Percentiles rank a stretch among this genome's conserved stretches.
Evolutionary conservation across 257 asterid genomes (phyloP).

Genomic region (Orobanche coerulescens): DNA sequence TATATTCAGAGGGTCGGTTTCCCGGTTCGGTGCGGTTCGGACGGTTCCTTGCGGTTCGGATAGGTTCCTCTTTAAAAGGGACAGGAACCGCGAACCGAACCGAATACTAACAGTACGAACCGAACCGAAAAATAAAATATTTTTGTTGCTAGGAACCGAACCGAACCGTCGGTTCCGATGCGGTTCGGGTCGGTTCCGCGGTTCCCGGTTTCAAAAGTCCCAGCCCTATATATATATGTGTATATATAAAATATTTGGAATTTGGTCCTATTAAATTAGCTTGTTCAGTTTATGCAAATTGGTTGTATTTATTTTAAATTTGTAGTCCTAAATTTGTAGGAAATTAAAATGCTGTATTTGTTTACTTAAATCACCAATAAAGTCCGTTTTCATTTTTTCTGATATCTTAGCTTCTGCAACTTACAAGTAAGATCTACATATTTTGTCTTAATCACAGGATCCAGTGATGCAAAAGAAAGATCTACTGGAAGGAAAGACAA

Average conservation of each 20-base stretch:
- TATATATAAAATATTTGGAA: background rate
- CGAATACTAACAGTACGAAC: too few species aligned
- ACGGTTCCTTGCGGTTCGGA: too few species aligned
- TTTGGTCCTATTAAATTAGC: background rate
- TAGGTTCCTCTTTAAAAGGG: too few species aligned
- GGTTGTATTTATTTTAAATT: slow-evolving; percentile 4
- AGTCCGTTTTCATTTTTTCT: background rate
- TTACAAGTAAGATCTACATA: slow-evolving; percentile 14
- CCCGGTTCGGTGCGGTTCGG: too few species aligned
- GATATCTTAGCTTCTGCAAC: slow-evolving; percentile 2
- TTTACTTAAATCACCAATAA: slow-evolving; percentile 2
- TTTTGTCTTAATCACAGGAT: slow-evolving; percentile 31
- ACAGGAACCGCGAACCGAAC: too few species aligned
- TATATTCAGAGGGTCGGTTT: too few species aligned
- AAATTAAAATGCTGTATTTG: background rate
- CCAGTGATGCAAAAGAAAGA: slow-evolving; percentile 24
- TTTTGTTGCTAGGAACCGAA: too few species aligned
- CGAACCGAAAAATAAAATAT: background rate
- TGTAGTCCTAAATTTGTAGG: background rate
- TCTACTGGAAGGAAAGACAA: slow-evolving; percentile 18
- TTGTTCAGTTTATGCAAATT: slow-evolving; percentile 4
- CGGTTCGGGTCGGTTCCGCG: too few species aligned
- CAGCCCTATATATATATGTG: too few species aligned
- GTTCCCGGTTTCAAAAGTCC: too few species aligned
- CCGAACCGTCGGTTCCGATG: too few species aligned